phyloP scores from a whole-genome alignment of 2,329 filamentous ascomycete species.

The Fusarium praegraminearum region DNA sequence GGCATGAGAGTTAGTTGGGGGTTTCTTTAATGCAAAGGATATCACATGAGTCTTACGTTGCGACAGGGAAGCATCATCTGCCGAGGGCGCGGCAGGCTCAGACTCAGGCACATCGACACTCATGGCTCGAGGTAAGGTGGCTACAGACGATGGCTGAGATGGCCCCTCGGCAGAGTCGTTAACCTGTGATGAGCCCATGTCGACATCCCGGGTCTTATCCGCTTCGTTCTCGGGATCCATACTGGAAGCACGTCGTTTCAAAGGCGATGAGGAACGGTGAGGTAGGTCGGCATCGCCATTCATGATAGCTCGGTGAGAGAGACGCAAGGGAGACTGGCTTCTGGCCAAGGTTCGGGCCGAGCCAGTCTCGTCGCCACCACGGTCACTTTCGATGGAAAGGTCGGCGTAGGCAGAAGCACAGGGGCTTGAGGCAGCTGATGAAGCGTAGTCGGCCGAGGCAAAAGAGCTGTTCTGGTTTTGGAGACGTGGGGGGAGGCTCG shows the following conservation, averaged over 20 bases:
- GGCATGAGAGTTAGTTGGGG: conserved; percentile 29
- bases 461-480: conserved; percentile 60
- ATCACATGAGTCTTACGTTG: conserved; percentile 46
- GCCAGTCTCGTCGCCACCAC: conserved; percentile 61
- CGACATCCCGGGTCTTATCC: conserved; percentile 59
- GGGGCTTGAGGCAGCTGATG: conserved; percentile 69
- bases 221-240: conserved; percentile 65
- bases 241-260: conserved; percentile 73
- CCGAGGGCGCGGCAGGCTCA: conserved; percentile 45
- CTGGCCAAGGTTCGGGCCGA: conserved; percentile 55
- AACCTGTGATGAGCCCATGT: conserved; percentile 55
- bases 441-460: conserved; percentile 62
- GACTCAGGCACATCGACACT: conserved; percentile 55
- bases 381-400: conserved; percentile 68
- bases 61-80: conserved; percentile 33
- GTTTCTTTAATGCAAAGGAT: background rate
- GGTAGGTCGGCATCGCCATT: conserved; percentile 68
- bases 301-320: conserved; percentile 68
- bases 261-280: conserved; percentile 72
- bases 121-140: conserved; percentile 55
- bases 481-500: conserved; percentile 65
- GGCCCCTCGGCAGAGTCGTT: conserved; percentile 30
- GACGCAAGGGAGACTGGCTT: conserved; percentile 66
- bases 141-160: conserved; percentile 27
- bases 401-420: conserved; percentile 67